Evolutionary conservation across 2,329 filamentous ascomycete genomes (phyloP), one percentile per base, ranked within the genome.

Genomic region (Nothomitra cinnamomea): DNA sequence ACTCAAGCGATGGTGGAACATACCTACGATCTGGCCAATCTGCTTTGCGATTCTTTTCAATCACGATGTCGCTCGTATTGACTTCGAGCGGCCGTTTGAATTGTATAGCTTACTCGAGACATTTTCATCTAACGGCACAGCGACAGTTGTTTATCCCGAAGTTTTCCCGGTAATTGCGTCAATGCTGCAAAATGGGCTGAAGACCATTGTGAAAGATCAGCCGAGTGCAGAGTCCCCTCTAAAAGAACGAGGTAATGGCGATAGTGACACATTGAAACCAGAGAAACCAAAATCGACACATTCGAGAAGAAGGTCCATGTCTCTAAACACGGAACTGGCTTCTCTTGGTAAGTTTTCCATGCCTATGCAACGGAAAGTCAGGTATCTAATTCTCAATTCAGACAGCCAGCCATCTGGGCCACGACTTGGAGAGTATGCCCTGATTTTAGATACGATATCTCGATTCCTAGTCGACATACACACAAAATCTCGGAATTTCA

Each of bases 31-130:
- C 24, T 96, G 92, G 92, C 81, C 83, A 0, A 82, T 92, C 43
- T 88, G 85, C 62, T 86, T 98, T 66, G 82, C 86, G 53, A 84
- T 96, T 21, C 68, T 98, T 1, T 95, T 98, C 62, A 88, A 86
- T 0, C 76, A 80, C 42, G 88, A 95, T 62, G 78, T 94, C 47
- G 81, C 80, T 1, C 78, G 78, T 50, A 77, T 89, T 59, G 78
- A 89, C 61, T 78, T 88, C 59, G 79, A 85, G 52, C 75, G 78
- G 58, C 74, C 81, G 24, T 84, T 95, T 60, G 83, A 90, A 59
- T 75, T 85, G 17, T 82, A 79, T 58, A 83, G 77, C 56, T 73
- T 98, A 1, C 67, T 88, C 3, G 80, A 88, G 47, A 74, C 82
- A 1, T 94, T 96, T 62, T 64, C 69, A 4, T 65, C 69, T 5